phyloP scores from a whole-genome alignment of 2,329 filamentous ascomycete species.

The Gremmenia infestans region DNA sequence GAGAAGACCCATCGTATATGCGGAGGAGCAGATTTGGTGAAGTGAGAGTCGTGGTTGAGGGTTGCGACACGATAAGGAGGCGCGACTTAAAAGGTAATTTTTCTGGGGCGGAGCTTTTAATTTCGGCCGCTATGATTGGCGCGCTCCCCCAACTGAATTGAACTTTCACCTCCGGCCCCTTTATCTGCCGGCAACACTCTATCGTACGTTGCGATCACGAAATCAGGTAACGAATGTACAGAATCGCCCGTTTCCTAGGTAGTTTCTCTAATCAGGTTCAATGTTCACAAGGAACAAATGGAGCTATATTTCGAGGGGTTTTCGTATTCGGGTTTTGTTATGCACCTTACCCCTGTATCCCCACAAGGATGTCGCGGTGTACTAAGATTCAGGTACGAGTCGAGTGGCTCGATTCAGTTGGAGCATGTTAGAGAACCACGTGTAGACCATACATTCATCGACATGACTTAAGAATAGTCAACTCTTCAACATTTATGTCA shows the following conservation, averaged over 20 bases:
- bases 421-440: too few relatives aligned
- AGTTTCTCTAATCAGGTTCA: too few relatives aligned
- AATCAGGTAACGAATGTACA: background rate
- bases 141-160: background rate
- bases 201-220: background rate
- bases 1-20: constrained; percentile 27
- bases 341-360: background rate
- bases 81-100: background rate
- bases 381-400: too few relatives aligned
- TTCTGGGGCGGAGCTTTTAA: background rate
- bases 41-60: background rate
- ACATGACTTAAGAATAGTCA: too few relatives aligned
- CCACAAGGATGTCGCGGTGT: too few relatives aligned
- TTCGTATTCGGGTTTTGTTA: constrained; percentile 4
- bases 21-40: background rate
- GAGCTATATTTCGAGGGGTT: too few relatives aligned
- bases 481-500: too few relatives aligned
- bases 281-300: too few relatives aligned
- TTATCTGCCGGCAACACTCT: background rate
- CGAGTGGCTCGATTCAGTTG: too few relatives aligned
- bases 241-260: too few relatives aligned
- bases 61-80: background rate
- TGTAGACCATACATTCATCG: too few relatives aligned
- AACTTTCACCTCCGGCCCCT: background rate
- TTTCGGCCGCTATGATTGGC: constrained; percentile 12